These are phyloP conservation scores for Primulina eburnea DNA, from an alignment of 257 asterid species.

Conservation along the genomic window DNA sequence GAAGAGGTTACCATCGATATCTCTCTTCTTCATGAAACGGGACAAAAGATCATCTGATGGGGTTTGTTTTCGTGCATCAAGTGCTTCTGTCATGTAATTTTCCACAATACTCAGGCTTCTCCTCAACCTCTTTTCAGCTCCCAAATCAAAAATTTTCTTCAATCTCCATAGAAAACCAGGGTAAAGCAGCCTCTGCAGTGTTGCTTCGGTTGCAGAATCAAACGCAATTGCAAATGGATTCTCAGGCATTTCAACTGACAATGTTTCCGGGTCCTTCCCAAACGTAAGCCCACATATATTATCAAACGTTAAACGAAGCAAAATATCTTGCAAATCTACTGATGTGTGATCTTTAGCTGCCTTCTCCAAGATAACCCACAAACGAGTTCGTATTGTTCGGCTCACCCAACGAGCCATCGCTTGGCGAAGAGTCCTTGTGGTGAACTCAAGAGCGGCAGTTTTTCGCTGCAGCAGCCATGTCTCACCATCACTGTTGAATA, in stretches of 20 bases:
- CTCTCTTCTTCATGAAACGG: constrained; percentile 71
- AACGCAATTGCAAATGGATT: constrained; percentile 69
- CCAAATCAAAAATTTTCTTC: constrained; percentile 52
- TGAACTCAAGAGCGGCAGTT: constrained; percentile 85
- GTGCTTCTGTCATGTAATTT: constrained; percentile 68
- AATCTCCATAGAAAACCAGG: constrained; percentile 73
- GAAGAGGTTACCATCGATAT: constrained; percentile 48
- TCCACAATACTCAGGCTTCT: constrained; percentile 58
- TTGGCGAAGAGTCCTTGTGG: constrained; percentile 83
- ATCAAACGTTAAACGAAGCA: constrained; percentile 70
- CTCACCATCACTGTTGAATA: constrained; percentile 83
- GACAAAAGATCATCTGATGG: constrained; percentile 77
- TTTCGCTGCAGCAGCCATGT: constrained; percentile 83
- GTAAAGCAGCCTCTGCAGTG: constrained; percentile 62
- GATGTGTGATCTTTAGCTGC: constrained; percentile 43
- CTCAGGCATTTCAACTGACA: constrained; percentile 70
- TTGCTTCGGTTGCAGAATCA: constrained; percentile 85
- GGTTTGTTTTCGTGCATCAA: constrained; percentile 57
- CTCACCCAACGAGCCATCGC: constrained; percentile 94
- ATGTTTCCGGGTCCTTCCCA: constrained; percentile 81
- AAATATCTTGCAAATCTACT: constrained; percentile 68
- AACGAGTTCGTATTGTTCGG: constrained; percentile 72
- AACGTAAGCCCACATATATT: constrained; percentile 81
- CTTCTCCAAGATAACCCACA: constrained; percentile 66
- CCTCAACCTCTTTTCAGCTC: constrained; percentile 52